Base-by-base conservation (phyloP, 1,284 basidiomycete genomes). In the Trichosporon sp. region DNA sequence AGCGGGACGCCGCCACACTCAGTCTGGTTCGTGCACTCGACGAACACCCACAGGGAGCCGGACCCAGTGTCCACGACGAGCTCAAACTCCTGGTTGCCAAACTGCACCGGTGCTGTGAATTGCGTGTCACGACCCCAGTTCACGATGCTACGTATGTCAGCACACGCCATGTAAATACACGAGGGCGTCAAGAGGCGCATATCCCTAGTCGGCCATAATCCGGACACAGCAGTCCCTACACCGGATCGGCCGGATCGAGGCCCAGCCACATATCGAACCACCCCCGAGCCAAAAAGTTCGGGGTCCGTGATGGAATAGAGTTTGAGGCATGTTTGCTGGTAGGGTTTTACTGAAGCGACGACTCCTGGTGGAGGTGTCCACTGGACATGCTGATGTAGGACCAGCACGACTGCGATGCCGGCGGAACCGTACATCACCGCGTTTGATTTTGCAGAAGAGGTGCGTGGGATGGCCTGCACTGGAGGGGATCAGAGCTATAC, bases 41-140 rank as follows among this genome's bases (percentile, higher is more conserved):
- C 65, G 6, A 76, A 54, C 34, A 85, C 69, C 80, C 79, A 80
- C 2, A 86, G 74, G 76, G 86, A 85, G 52, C 84, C 81, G 16
- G 85, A 86, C 34, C 85, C 85, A 25, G 85, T 85, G 74, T 86
- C 85, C 57, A 86, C 78, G 46, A 85, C 81, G 46, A 86, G 82
- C 62, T 82, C 81, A 70, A 87, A 84, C 33, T 72, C 63, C 73
- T 87, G 85, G 49, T 54, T 54, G 6, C 49, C 49, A n/a, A 54
- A 54, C 27, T 1, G 29, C 1, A 54, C 49, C 1, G 49, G 49
- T 27, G 49, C 49, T 8, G 49, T 54, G 49, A 54, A 54, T 27
- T 54, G 49, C 25, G 49, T 54, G 49, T 54, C 49, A 16, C 49
- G 49, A 16, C 49, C 49, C 49, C 49, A 54, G 49, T 54, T 54